These are phyloP conservation scores for Verbascum thapsus DNA, from an alignment of 257 asterid species.

Conservation along the genomic window DNA sequence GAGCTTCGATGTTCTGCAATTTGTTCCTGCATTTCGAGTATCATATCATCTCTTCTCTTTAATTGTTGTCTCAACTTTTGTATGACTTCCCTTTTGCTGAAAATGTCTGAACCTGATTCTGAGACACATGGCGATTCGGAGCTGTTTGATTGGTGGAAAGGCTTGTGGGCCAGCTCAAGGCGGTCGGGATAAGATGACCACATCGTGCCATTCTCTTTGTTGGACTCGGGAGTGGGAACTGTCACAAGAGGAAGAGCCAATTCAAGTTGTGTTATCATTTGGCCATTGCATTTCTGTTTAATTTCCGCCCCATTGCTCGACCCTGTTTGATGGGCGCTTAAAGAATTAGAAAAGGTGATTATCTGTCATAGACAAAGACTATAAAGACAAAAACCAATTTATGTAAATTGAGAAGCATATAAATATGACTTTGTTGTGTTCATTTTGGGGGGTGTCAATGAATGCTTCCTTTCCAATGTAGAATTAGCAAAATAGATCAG, in stretches of 20 bases:
- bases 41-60: slow-evolving; percentile 66
- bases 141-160: slow-evolving; percentile 59
- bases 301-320: slow-evolving; percentile 40
- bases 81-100: slow-evolving; percentile 64
- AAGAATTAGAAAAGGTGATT: neutral
- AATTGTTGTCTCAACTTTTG: slow-evolving; percentile 65
- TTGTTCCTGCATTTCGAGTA: slow-evolving; percentile 73
- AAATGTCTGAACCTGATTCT: slow-evolving; percentile 65
- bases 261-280: slow-evolving; percentile 42
- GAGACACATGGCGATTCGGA: slow-evolving; percentile 69
- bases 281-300: slow-evolving; percentile 52
- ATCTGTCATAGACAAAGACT: neutral
- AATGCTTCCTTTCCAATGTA: too few relatives aligned
- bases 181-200: slow-evolving; percentile 63
- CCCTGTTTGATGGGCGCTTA: slow-evolving; percentile 35
- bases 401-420: too few relatives aligned
- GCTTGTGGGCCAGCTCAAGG: slow-evolving; percentile 64
- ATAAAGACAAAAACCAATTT: too few relatives aligned
- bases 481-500: too few relatives aligned
- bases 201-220: slow-evolving; percentile 46
- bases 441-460: too few relatives aligned
- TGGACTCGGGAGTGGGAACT: slow-evolving; percentile 46
- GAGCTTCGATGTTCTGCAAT: slow-evolving; percentile 55
- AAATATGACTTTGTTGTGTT: too few relatives aligned
- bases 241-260: slow-evolving; percentile 53